Evolutionary conservation across 192 early-diverging fungal species (phyloP), one percentile per base, ranked within the genome.

Genomic region (Martensiomyces pterosporus): DNA sequence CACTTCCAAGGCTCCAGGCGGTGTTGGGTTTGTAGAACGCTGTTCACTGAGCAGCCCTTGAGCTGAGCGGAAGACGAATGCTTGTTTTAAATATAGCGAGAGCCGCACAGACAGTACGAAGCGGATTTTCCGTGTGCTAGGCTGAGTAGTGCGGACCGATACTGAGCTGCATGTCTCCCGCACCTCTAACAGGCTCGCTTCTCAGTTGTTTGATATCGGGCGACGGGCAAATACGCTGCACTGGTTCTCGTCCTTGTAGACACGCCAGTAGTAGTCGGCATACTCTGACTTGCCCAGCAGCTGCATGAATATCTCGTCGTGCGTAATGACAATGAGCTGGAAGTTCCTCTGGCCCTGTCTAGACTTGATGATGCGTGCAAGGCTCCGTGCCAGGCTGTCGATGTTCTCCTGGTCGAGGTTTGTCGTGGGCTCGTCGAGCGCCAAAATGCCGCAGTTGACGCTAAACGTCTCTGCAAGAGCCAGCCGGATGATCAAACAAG

Each of bases 381-480:
- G 64, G 19, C 84, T 88, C 23, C 75, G 67, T 0, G 97, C 94
- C 43, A 99, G 68, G 39, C 87, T 88, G 39, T 85, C 77, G 33
- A 94, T 88, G 59, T 99, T 96, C 18, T 76, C 82, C 29, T 80
- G 71, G 64, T 99, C 97, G 7, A 99, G 76, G 58, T 99, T 99
- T 0, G 97, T 97, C 1, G 97, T 97, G 0, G 97, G 97, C 50
- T 99, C 97, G 62, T 99, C 97, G 38, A 99, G 77, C 0, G 93
- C 91, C 37, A 99, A 65, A 17, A 95, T 88, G 0, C 94, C 94
- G 54, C 92, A 99, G 54, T 88, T 87, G 9, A 89, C 50, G 52
- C 92, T 85, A 54, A 99, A 97, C 0, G 91, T 84, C 57, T 99
- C 97, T 8, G 97, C 97, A 35, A 99, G 73, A 12, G 94, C 94